Evolutionary conservation across 345 rosid genomes (phyloP).

Genomic region (Rhodamnia rubescens): DNA sequence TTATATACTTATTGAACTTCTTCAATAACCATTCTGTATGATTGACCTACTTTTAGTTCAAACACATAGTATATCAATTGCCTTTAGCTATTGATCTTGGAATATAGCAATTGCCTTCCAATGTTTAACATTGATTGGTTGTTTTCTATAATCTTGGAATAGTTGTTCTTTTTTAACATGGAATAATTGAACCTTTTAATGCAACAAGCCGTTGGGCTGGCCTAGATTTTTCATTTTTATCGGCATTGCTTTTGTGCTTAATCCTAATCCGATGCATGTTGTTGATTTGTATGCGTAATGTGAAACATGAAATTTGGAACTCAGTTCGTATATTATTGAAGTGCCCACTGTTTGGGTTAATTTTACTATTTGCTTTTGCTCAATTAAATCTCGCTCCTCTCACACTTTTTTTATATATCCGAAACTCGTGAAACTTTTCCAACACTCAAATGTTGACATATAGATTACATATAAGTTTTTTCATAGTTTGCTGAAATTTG

Average conservation of each 20-base stretch:
- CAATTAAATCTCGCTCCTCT: not conserved
- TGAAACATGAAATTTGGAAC: not conserved
- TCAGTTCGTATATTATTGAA: not conserved
- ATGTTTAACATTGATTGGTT: not conserved
- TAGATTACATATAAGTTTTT: not conserved
- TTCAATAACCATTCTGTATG: not conserved
- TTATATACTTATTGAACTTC: not conserved
- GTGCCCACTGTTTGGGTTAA: not conserved
- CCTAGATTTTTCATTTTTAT: not conserved
- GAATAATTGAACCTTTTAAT: not conserved
- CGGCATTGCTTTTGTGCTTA: not conserved
- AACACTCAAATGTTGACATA: not conserved
- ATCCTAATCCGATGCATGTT: not conserved
- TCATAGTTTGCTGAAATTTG: not conserved
- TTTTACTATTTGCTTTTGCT: not conserved
- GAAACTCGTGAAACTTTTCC: not conserved
- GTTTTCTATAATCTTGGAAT: not conserved
- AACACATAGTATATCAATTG: not conserved
- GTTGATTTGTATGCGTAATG: not conserved
- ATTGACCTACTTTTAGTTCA: not conserved
- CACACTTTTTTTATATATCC: not conserved
- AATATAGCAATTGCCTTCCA: too few species aligned
- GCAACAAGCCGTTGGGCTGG: not conserved
- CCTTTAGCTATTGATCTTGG: not conserved
- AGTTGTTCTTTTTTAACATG: not conserved